Base-by-base conservation (phyloP, 768 basidiomycete species). In the Chalciporus pseudorubinellus region DNA sequence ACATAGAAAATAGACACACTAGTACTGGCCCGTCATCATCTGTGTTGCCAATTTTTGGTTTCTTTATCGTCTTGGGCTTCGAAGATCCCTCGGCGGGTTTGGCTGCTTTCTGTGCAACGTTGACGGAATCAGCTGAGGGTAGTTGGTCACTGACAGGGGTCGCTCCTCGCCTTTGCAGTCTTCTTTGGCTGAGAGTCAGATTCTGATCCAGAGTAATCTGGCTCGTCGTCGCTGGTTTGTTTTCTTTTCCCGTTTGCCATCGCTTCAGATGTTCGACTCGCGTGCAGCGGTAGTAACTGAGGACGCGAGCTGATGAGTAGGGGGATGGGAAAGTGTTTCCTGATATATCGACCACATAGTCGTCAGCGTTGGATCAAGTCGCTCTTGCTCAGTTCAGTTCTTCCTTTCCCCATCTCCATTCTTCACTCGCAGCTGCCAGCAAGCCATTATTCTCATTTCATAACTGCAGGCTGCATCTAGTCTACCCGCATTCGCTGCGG, bases 401-500 rank as follows among this genome's bases (percentile, higher is more conserved):
- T 43, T 26, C 51, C 57, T 54, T 53, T 54, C 52, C 50, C 53
- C 53, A 36, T 51, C 56, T n/a, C 47, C 39, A 44, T 51, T 53
- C 38, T 44, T 41, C 50, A 53, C 21, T 44, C 21, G 43, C 26
- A 22, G 26, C 16, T 26, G 44, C 39, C 47, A 45, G 29, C 53
- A 50, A 46, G 46, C 12, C 19, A 50, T 14, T 19, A 36, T 40
- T 26, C 4, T 24, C 19, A 7, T 44, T n/a, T n/a, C 21, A 44
- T 26, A 40, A 20, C 47, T 52, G 66, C 58, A 28, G 54, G 43
- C 26, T 43, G 40, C 41, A 48, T 20, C 28, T 33, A 29, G 53
- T 51, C 42, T 59, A 45, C 50, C 65, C 72, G 77, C 75, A 71
- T 60, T 71, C 54, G 71, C 76, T 78, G 75, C 74, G 79, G 80